Conservation (phyloP, 2,329 filamentous ascomycete genomes). For the Trichoderma cornu-damae region DNA sequence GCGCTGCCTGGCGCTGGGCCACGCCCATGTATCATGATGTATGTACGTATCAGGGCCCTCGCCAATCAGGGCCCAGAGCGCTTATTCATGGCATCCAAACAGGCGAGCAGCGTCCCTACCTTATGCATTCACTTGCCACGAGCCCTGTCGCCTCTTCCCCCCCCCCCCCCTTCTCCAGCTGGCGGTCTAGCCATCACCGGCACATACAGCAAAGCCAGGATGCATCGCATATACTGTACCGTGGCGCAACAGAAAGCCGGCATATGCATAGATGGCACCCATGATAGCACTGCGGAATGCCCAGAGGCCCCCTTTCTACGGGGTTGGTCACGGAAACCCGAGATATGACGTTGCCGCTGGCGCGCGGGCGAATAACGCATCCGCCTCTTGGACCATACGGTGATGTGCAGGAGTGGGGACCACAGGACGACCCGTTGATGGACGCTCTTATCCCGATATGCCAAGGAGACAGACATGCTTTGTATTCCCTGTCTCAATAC, state of each 20-base stretch:
- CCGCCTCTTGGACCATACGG: background rate
- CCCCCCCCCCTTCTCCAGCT: background rate
- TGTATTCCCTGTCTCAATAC: constrained; percentile 11
- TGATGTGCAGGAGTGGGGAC: constrained; percentile 15
- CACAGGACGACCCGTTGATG: constrained; percentile 13
- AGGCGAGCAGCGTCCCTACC: constrained; percentile 4
- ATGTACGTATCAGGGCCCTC: too few species aligned
- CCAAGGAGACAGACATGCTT: constrained; percentile 2
- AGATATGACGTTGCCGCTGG: background rate
- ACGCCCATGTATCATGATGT: too few species aligned
- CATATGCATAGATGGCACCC: background rate
- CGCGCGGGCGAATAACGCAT: background rate
- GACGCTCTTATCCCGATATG: constrained; percentile 14
- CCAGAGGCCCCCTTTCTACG: background rate
- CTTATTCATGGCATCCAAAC: background rate
- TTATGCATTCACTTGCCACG: constrained; percentile 12
- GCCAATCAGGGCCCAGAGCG: background rate
- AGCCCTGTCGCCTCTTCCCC: background rate
- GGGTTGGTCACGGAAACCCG: background rate
- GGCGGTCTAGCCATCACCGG: background rate
- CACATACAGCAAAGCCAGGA: background rate
- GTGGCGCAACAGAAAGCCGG: background rate
- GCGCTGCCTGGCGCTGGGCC: constrained; percentile 2
- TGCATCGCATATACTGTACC: background rate
- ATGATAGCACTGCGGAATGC: too few species aligned